phyloP scores from a whole-genome alignment of 495 filamentous ascomycete genomes.

The Jackrogersella multiformis region DNA sequence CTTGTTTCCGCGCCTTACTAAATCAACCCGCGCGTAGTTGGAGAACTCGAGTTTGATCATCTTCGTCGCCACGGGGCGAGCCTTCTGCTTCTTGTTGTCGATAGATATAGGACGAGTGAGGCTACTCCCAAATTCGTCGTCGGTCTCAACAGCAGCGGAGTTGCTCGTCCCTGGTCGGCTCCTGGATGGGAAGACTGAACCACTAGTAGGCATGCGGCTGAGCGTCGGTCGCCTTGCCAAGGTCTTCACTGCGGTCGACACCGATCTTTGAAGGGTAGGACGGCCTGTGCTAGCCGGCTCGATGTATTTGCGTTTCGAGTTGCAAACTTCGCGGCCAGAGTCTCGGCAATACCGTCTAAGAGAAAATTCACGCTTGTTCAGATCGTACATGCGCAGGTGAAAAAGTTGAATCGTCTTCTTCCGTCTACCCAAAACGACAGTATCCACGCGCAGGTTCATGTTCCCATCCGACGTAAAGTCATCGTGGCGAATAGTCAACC shows the following conservation, averaged over 20 bases:
- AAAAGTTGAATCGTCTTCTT: slow-evolving; percentile 83
- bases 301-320: slow-evolving; percentile 76
- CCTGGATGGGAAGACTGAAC: slow-evolving; percentile 50
- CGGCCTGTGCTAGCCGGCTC: slow-evolving; percentile 54
- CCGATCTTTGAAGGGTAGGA: slow-evolving; percentile 70
- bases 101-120: slow-evolving; percentile 48
- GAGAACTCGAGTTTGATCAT: slow-evolving; percentile 91
- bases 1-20: slow-evolving; percentile 75
- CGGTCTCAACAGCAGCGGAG: slow-evolving; percentile 51
- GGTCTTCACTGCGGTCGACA: slow-evolving; percentile 77
- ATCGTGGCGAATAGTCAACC: slow-evolving; percentile 87
- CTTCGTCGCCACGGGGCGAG: slow-evolving; percentile 67
- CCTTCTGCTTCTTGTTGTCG: slow-evolving; percentile 48
- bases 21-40: slow-evolving; percentile 93
- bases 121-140: slow-evolving; percentile 59
- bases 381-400: slow-evolving; percentile 94
- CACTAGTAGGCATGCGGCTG: slow-evolving; percentile 57
- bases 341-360: slow-evolving; percentile 91
- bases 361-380: slow-evolving; percentile 87
- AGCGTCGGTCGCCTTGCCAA: slow-evolving; percentile 68
- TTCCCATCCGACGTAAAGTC: slow-evolving; percentile 92
- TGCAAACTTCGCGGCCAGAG: slow-evolving; percentile 92
- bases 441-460: slow-evolving; percentile 95
- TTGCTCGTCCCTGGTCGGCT: slow-evolving; percentile 57
- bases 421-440: slow-evolving; percentile 68